Conservation (phyloP, 257 asterid species). For the Sherardia arvensis region DNA sequence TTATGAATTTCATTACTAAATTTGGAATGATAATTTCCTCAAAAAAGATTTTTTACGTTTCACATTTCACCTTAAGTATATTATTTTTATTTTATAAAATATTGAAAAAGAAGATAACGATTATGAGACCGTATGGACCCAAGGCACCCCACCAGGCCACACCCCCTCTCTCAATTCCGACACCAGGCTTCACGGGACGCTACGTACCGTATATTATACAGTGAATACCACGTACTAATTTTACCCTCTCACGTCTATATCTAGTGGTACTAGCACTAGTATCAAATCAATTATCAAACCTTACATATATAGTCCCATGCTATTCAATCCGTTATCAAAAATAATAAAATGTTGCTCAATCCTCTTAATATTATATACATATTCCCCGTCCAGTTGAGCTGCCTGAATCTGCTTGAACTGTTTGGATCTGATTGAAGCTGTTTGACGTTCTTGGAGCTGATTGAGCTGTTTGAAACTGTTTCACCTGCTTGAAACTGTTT, state of each 20-base stretch:
- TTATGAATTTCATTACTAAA: too few species aligned
- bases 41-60: too few species aligned
- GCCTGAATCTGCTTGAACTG: too few species aligned
- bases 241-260: background rate
- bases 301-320: background rate
- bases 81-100: too few species aligned
- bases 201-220: constrained; percentile 21
- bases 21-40: too few species aligned
- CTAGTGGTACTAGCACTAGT: background rate
- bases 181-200: constrained; percentile 59
- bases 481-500: too few species aligned
- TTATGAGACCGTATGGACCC: constrained; percentile 35
- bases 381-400: too few species aligned
- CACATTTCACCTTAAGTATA: background rate
- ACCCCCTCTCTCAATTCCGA: constrained; percentile 31
- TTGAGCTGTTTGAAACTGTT: too few species aligned
- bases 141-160: constrained; percentile 28
- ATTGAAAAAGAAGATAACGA: background rate
- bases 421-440: too few species aligned
- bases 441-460: too few species aligned
- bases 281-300: background rate
- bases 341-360: too few species aligned
- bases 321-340: background rate
- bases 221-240: background rate
- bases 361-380: too few species aligned